Base-by-base conservation (phyloP, 1,139 yeast species). In the Scheffersomyces segobiensis region DNA sequence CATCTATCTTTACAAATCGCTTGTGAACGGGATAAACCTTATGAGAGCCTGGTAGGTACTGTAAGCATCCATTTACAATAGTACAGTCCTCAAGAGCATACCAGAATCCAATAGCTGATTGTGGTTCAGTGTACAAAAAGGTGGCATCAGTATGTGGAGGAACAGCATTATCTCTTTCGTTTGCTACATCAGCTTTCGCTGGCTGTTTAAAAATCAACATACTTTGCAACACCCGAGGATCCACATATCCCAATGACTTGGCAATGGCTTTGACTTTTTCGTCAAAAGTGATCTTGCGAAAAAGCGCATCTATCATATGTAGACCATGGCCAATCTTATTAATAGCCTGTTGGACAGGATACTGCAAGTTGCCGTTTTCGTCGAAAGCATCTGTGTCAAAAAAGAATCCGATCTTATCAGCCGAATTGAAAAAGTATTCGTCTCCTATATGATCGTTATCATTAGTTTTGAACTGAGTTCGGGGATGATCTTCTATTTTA, bases 161-260 rank as follows among this genome's bases (percentile, higher is more conserved):
- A 0, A 90, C 96, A 52, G 87, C 88, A 60, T 80, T 80, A 1
- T 88, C 89, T 42, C 96, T 63, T 52, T 66, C 90, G 51, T 83
- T 85, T 56, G 80, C 82, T 24, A 57, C 53, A 4, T 57, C 63
- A 0, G 56, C 53, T 3, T 57, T 55, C 3, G 62, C 63, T 0
- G 96, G 93, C 67, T 89, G 96, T 68, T 90, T 90, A 73, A 90
- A 88, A 53, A 90, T 88, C 49, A 89, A 76, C 97, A 90, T 90
- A 61, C 91, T 86, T 70, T 90, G 96, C 52, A 90, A 77, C 1
- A 91, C 89, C 42, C 89, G 75, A 0, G 96, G 93, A 59, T 89
- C 93, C 52, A 74, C 64, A 64, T 82, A 87, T 0, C 82, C 78
- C 56, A 90, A 73, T 49, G 82, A 78, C 10, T 71, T 68, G 14